Conservation (phyloP, 108 stramenopile genomes). For the Tribonema minus region DNA sequence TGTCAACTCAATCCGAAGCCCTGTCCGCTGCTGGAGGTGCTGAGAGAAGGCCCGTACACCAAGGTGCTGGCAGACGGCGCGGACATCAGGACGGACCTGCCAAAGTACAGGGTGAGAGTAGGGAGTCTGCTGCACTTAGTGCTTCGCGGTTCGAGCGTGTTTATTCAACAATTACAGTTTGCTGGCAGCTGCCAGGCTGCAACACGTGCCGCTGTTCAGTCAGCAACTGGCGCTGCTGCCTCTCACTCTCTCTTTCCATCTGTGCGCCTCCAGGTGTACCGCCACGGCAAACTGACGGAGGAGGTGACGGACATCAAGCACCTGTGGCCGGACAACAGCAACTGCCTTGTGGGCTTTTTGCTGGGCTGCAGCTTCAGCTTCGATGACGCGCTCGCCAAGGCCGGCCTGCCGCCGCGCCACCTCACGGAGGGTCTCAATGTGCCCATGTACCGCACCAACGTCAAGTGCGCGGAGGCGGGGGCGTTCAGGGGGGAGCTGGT, state of each 20-base stretch:
- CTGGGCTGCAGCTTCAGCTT: slow-evolving; percentile 77
- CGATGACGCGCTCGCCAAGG: slow-evolving; percentile 69
- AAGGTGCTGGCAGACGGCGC: not conserved
- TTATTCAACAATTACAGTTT: too few species aligned
- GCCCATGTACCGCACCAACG: slow-evolving; percentile 77
- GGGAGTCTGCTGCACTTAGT: too few species aligned
- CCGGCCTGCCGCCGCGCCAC: slow-evolving; percentile 67
- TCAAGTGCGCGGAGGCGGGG: slow-evolving; percentile 51
- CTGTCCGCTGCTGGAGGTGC: slow-evolving; percentile 77
- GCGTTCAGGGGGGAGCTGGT: too few species aligned
- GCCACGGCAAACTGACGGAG: slow-evolving; percentile 62
- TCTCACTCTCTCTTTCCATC: not conserved
- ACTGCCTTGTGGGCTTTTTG: slow-evolving; percentile 66
- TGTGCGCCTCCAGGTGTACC: slow-evolving; percentile 46
- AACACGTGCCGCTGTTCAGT: not conserved
- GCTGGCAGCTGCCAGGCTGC: too few species aligned
- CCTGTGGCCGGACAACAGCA: slow-evolving; percentile 63
- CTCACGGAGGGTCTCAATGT: slow-evolving; percentile 73
- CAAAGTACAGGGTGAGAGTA: slow-evolving; percentile 17
- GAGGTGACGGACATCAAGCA: slow-evolving; percentile 64
- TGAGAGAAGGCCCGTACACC: slow-evolving; percentile 57
- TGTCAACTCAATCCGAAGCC: slow-evolving; percentile 78
- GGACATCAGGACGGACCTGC: slow-evolving; percentile 49
- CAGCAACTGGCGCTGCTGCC: not conserved
- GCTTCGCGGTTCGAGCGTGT: too few species aligned